phyloP scores from a whole-genome alignment of 352 stramenopile species.

The Pythium scleroteichum region DNA sequence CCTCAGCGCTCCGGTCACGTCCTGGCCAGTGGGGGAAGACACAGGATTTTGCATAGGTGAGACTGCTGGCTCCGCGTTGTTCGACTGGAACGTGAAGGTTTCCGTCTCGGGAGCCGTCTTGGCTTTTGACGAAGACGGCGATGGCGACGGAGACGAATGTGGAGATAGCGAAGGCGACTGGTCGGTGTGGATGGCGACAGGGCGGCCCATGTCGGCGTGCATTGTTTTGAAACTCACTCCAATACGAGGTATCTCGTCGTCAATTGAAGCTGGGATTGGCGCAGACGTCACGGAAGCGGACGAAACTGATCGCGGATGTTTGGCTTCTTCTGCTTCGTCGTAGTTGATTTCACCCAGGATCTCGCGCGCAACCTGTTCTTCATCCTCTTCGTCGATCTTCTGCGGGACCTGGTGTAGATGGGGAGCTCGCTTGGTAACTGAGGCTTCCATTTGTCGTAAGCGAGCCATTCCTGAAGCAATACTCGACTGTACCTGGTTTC shows the following conservation, averaged over 20 bases:
- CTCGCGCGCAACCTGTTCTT: conserved; percentile 41
- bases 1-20: background rate
- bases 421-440: conserved; percentile 6
- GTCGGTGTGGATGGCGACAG: background rate
- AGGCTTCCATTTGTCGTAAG: background rate
- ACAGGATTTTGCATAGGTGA: background rate
- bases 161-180: conserved; percentile 5
- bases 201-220: conserved; percentile 10
- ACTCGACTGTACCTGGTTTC: background rate
- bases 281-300: background rate
- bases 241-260: conserved; percentile 16
- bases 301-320: no score
- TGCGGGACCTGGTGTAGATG: conserved; percentile 32
- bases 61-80: conserved; percentile 15
- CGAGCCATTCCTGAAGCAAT: background rate
- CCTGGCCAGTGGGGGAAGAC: background rate
- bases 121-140: conserved; percentile 2
- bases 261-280: background rate
- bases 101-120: conserved; percentile 7
- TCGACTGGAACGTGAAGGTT: conserved; percentile 11
- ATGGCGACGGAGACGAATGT: conserved; percentile 10
- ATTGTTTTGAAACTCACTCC: conserved; percentile 20
- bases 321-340: conserved; percentile 12
- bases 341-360: conserved; percentile 29
- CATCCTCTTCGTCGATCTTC: conserved; percentile 52